Evolutionary conservation across 225 moss, liverwort and hornwort genomes (phyloP).

Genomic region (Asterella californica): DNA sequence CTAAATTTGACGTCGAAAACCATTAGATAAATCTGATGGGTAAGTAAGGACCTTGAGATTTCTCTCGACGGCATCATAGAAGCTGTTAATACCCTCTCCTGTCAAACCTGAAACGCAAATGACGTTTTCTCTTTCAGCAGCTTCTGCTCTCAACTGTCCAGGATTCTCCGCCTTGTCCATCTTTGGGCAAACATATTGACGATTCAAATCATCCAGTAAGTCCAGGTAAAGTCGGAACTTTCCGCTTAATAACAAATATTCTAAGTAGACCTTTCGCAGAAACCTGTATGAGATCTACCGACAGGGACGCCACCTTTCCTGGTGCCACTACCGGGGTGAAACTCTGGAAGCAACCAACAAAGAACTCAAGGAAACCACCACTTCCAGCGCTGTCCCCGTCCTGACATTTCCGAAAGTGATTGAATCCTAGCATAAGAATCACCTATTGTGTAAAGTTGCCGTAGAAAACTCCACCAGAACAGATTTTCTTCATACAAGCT

Average conservation of each 20-base stretch:
- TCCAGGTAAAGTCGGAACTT: neutral
- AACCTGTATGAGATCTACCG: neutral
- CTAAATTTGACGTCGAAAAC: neutral
- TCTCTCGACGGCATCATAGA: conserved; percentile 63
- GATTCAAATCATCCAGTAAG: neutral
- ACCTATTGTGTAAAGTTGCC: neutral
- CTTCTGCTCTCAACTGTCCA: conserved; percentile 53
- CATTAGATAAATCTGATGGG: neutral
- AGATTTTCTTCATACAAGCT: neutral
- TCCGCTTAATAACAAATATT: neutral
- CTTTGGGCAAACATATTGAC: conserved; percentile 26
- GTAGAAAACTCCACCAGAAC: neutral
- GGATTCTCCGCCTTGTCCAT: conserved; percentile 78
- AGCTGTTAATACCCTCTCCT: conserved; percentile 81
- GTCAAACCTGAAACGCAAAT: conserved; percentile 91
- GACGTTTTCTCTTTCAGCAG: conserved; percentile 57
- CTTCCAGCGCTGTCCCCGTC: neutral
- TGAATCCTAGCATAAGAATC: neutral
- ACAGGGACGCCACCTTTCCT: neutral
- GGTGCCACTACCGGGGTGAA: neutral
- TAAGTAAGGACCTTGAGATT: conserved; percentile 60
- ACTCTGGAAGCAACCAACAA: no score
- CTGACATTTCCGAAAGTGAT: neutral
- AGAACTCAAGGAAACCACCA: neutral
- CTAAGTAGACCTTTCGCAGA: neutral